Evolutionary conservation across 148 eudicot genomes (phyloP).

Genomic region (Rhododendron williamsianum): DNA sequence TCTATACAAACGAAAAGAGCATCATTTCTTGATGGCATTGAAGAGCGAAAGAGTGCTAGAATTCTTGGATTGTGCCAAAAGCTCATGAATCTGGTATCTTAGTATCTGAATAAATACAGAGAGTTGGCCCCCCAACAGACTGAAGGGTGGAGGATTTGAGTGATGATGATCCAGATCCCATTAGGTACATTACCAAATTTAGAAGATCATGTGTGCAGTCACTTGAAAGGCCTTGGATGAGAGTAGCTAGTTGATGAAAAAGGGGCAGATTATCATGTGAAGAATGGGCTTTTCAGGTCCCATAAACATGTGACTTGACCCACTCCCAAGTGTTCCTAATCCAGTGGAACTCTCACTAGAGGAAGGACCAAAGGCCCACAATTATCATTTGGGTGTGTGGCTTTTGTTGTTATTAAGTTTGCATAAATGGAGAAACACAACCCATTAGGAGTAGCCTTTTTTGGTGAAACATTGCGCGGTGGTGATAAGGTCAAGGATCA

Average conservation of each 20-base stretch:
- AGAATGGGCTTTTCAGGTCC: neutral
- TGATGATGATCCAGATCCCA: neutral
- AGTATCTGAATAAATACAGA: conserved; percentile 2
- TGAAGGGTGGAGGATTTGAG: neutral
- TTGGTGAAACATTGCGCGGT: neutral
- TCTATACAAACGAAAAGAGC: neutral
- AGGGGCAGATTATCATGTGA: conserved; percentile 25
- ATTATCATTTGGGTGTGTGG: neutral
- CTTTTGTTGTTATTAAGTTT: conserved; percentile 12
- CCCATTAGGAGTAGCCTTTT: neutral
- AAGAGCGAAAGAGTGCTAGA: conserved; percentile 1
- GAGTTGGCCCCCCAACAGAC: conserved; percentile 9
- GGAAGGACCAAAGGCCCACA: neutral
- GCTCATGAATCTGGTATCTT: neutral
- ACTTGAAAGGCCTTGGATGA: conserved; percentile 9
- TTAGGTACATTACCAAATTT: neutral
- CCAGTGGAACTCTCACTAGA: neutral
- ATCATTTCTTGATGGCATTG: conserved; percentile 5
- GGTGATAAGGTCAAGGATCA: neutral
- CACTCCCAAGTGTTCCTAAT: conserved; percentile 1
- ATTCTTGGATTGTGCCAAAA: conserved; percentile 5
- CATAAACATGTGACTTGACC: neutral
- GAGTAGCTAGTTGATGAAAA: conserved; percentile 12
- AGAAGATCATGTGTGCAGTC: neutral
- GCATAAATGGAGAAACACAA: conserved; percentile 16